Evolutionary conservation across 805 yeast species (phyloP).

Genomic region (Yueomyces sinensis): DNA sequence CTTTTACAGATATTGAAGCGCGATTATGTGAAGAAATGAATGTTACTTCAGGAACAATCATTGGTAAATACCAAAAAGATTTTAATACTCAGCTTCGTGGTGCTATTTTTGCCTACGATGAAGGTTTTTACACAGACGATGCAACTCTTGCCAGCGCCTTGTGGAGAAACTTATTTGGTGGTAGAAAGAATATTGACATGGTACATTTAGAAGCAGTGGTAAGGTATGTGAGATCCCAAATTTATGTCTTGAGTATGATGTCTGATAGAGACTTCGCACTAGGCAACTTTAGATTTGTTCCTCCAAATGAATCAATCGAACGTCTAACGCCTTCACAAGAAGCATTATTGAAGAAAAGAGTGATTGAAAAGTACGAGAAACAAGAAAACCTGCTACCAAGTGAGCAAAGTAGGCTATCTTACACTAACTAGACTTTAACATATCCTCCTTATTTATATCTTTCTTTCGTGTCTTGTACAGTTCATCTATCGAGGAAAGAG

Average conservation of each 20-base stretch:
- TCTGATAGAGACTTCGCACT: conserved; percentile 88
- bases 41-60: conserved; percentile 65
- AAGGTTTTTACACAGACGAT: conserved; percentile 73
- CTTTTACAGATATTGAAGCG: conserved; percentile 80
- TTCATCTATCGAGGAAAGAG: no score
- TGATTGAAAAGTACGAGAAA: conserved; percentile 39
- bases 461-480: no score
- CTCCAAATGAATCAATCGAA: conserved; percentile 67
- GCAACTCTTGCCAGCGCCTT: conserved; percentile 63
- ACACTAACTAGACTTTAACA: conserved; percentile 28
- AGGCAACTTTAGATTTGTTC: conserved; percentile 75
- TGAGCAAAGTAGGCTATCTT: conserved; percentile 37
- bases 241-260: conserved; percentile 75
- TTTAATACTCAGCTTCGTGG: conserved; percentile 87
- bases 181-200: conserved; percentile 67
- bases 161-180: conserved; percentile 88
- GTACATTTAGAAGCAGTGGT: conserved; percentile 78
- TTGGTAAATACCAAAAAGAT: conserved; percentile 78
- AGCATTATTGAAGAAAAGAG: conserved; percentile 34
- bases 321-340: conserved; percentile 59
- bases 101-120: conserved; percentile 80
- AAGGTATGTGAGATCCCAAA: conserved; percentile 80
- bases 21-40: conserved; percentile 79
- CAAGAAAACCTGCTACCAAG: conserved; percentile 42
- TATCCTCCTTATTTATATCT: no score